phyloP scores from a whole-genome alignment of 1,284 basidiomycete genomes.

The Rhodotorula sp. region DNA sequence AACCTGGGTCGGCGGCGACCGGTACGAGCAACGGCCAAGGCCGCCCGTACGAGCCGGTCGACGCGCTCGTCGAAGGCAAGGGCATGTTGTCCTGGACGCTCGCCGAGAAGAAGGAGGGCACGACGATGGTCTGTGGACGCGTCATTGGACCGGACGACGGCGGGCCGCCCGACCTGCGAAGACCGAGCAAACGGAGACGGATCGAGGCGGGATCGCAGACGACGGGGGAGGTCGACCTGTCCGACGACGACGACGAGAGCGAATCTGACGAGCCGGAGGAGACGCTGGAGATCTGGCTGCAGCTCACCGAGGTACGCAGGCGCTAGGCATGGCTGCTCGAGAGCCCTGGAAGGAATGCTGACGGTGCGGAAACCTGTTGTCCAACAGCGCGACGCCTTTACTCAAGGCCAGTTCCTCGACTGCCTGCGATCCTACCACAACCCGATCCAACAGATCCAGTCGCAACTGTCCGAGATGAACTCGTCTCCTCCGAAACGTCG shows the following conservation, averaged over 20 bases:
- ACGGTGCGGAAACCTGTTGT: not conserved
- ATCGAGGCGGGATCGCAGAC: conserved; percentile 1
- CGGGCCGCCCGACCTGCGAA: not conserved
- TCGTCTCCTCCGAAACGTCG: conserved; percentile 21
- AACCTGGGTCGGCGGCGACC: not conserved
- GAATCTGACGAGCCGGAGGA: conserved; percentile 33
- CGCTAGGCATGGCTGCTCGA: too few species aligned
- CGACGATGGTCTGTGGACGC: conserved; percentile 34
- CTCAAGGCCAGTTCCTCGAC: conserved; percentile 38
- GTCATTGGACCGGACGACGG: conserved; percentile 11
- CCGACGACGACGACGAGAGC: conserved; percentile 23
- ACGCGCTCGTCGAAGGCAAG: conserved; percentile 40
- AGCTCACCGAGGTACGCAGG: conserved; percentile 37
- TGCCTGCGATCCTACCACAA: conserved; percentile 39
- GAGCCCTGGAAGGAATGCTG: not conserved
- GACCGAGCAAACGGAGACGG: conserved; percentile 22
- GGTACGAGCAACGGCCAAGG: not conserved
- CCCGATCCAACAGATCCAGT: conserved; percentile 27
- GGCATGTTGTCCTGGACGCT: conserved; percentile 42
- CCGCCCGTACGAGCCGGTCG: not conserved
- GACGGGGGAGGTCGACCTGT: not conserved
- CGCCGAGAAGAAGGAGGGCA: conserved; percentile 41
- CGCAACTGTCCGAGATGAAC: conserved; percentile 23
- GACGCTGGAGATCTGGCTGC: conserved; percentile 40
- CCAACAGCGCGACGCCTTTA: conserved; percentile 36